Base-by-base conservation (phyloP, 2,329 filamentous ascomycete species). In the Sphaerulina musiva region DNA sequence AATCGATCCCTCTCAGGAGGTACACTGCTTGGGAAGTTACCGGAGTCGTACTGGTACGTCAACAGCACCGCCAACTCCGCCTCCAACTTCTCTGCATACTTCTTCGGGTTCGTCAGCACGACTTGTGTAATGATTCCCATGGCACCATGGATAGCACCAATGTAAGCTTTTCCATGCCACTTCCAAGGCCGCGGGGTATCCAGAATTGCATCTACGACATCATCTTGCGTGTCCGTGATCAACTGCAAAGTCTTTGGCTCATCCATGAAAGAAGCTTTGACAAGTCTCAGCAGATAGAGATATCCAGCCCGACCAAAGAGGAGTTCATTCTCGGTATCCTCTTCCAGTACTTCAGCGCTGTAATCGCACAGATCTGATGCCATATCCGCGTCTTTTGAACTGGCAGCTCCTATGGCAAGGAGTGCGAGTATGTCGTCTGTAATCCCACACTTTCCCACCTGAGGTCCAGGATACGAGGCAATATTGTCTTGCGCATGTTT, bases 81-180 rank as follows among this genome's bases (percentile, higher is more conserved):
- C 57, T 80, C 75, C 2, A 87, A 69, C 45, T 75, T 74, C 1
- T 74, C 67, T 1, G 83, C 81, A 58, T 79, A 75, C n/a, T 73
- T 72, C 4, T 72, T 69, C 0, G 81, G 78, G 52, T 78, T 76
- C 2, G 82, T 81, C 39, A 81, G 72, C 1, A 86, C 76, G 11
- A 87, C 72, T 67, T 89, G 85, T n/a, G 80, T 83, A 53, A 89
- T 76, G 66, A 86, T 87, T 4, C 85, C 83, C 26, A 87, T 80
- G 10, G 80, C 77, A 6, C 86, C 86, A 64, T 89, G 84, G 0
- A 79, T 80, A 4, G 84, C 81, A 1, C 85, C 86, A 36, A 86
- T 73, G 63, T 86, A 86, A 1, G 73, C 72, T 60, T 80, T 81
- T 11, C 78, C 79, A 55, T 81, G 78, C 80, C 82, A 87, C 58